phyloP scores from a whole-genome alignment of 495 filamentous ascomycete species.

The Daldinia caldariorum region DNA sequence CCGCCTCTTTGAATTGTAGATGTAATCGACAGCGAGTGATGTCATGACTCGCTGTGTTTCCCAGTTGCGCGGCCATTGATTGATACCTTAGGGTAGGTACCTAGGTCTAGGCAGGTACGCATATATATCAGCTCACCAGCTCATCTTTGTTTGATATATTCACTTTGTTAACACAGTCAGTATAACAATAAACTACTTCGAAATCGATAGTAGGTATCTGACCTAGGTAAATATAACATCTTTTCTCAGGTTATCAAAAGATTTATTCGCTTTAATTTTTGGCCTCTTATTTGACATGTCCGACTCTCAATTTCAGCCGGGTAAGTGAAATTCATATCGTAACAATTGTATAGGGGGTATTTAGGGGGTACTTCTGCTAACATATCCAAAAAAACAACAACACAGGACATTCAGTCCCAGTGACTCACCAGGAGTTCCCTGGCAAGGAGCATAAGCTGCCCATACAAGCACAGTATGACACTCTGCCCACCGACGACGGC shows the following conservation, averaged over 20 bases:
- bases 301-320: slow-evolving; percentile 63
- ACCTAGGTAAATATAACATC: too few species aligned
- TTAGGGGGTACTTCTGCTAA: too few species aligned
- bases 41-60: slow-evolving; percentile 38
- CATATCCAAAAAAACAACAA: too few species aligned
- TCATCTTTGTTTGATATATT: neutral
- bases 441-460: slow-evolving; percentile 74
- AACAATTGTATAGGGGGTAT: too few species aligned
- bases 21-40: slow-evolving; percentile 37
- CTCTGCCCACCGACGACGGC: slow-evolving; percentile 75
- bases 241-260: neutral
- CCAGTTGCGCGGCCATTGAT: slow-evolving; percentile 15
- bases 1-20: slow-evolving; percentile 33
- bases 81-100: too few species aligned
- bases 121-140: slow-evolving; percentile 18
- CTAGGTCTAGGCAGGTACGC: too few species aligned
- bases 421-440: slow-evolving; percentile 73
- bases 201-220: too few species aligned
- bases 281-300: slow-evolving; percentile 42
- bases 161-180: too few species aligned
- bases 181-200: too few species aligned
- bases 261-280: neutral
- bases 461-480: slow-evolving; percentile 67
- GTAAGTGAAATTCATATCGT: slow-evolving; percentile 45
- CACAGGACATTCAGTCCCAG: slow-evolving; percentile 76